These are phyloP conservation scores for Ogataea nakhonphanomensis DNA, from an alignment of 805 yeast species.

Conservation along the genomic window DNA sequence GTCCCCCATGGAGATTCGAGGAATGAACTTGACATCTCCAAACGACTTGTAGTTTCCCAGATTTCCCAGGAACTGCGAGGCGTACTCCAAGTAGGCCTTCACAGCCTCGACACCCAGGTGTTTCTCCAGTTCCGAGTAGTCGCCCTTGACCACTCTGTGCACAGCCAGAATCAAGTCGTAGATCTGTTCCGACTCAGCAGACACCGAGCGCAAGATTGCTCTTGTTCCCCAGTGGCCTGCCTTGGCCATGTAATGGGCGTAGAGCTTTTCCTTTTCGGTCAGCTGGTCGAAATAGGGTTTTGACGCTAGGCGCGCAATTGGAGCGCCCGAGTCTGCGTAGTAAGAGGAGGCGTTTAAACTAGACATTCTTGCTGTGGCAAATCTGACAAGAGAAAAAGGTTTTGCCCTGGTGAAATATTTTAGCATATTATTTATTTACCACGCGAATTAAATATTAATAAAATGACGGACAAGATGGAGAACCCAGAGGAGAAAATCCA, in stretches of 20 bases:
- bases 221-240: constrained; percentile 85
- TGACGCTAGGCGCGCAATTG: constrained; percentile 68
- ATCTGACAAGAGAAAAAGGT: neutral
- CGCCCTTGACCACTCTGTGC: constrained; percentile 49
- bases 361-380: constrained; percentile 8
- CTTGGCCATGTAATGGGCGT: constrained; percentile 79
- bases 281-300: constrained; percentile 65
- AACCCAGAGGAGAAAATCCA: constrained; percentile 86
- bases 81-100: constrained; percentile 60
- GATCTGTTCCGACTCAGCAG: constrained; percentile 74
- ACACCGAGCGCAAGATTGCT: constrained; percentile 74
- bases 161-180: constrained; percentile 64
- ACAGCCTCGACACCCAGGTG: constrained; percentile 37
- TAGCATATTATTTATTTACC: constrained; percentile 1
- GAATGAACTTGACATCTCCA: constrained; percentile 86
- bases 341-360: constrained; percentile 25
- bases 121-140: constrained; percentile 38
- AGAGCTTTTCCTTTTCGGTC: constrained; percentile 55
- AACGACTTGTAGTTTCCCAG: constrained; percentile 81
- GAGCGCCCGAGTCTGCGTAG: constrained; percentile 62
- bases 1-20: constrained; percentile 47
- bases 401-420: constrained; percentile 6
- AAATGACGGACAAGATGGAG: constrained; percentile 48
- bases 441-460: constrained; percentile 9
- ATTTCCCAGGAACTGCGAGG: constrained; percentile 70